Percentiles rank a stretch among this genome's conserved stretches.
These are phyloP conservation scores for Cercis canadensis DNA, from an alignment of 306 rosid species.

Conservation along the genomic window DNA sequence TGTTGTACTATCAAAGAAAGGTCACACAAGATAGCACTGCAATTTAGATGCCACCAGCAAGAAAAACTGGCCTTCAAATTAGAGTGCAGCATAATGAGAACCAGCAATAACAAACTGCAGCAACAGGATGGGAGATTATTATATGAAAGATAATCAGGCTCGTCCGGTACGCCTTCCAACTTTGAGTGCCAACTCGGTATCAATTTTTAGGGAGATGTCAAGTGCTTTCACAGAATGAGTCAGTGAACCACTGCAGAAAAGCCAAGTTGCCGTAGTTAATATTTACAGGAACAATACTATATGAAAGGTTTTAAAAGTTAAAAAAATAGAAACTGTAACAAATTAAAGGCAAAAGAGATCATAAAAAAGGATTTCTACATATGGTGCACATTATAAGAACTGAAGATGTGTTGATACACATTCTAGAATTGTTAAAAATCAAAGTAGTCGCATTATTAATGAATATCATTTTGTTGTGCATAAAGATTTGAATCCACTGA, in stretches of 20 bases:
- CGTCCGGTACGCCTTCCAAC: conserved; percentile 93
- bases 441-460: too few relatives aligned
- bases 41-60: not conserved
- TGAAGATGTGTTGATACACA: not conserved
- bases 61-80: not conserved
- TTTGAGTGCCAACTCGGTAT: conserved; percentile 86
- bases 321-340: not conserved
- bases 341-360: not conserved
- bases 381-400: not conserved
- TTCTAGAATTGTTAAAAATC: too few relatives aligned
- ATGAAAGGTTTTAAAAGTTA: not conserved
- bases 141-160: conserved; percentile 52
- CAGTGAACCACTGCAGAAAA: conserved; percentile 79
- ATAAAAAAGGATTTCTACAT: not conserved
- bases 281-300: conserved; percentile 4
- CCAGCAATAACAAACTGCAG: not conserved
- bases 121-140: not conserved
- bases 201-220: conserved; percentile 93
- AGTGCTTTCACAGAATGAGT: conserved; percentile 97
- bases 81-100: conserved; percentile 9
- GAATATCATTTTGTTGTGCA: too few relatives aligned
- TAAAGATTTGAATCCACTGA: too few relatives aligned
- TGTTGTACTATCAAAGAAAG: not conserved
- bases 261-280: not conserved
- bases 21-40: not conserved